These are phyloP conservation scores for Botryotinia narcissicola DNA, from an alignment of 2,329 filamentous ascomycete species.

Conservation along the genomic window DNA sequence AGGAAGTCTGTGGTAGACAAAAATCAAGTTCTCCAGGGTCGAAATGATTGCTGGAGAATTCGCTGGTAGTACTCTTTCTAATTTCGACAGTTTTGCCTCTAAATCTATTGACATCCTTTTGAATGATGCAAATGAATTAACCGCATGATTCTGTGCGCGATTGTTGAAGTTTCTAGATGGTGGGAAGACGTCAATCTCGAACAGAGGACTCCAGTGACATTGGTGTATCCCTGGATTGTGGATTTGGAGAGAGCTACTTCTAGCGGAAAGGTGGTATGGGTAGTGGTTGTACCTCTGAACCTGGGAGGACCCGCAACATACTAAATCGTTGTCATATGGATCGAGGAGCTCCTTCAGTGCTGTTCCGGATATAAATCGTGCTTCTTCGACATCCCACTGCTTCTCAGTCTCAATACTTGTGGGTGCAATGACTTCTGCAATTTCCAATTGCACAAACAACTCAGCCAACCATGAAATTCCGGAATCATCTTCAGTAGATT, in stretches of 20 bases:
- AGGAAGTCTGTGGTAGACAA: too few relatives aligned
- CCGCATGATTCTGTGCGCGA: fast-evolving
- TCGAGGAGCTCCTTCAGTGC: not conserved
- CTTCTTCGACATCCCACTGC: not conserved
- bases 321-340: not conserved
- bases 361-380: not conserved
- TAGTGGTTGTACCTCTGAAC: not conserved
- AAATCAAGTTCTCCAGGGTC: not conserved
- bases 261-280: fast-evolving
- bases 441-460: not conserved
- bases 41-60: not conserved
- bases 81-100: not conserved
- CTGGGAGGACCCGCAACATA: not conserved
- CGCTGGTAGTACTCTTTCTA: not conserved
- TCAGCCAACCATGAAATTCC: not conserved
- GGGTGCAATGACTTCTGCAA: not conserved
- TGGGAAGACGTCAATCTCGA: not conserved
- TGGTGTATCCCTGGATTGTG: not conserved
- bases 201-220: not conserved
- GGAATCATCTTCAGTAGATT: not conserved
- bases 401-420: not conserved
- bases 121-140: not conserved
- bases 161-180: fast-evolving
- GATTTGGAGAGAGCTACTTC: not conserved
- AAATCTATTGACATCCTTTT: not conserved